Percentiles rank a stretch among this genome's conserved stretches.
phyloP scores from a whole-genome alignment of 1,284 basidiomycete species.

The Cutaneotrichosporon dermatis region DNA sequence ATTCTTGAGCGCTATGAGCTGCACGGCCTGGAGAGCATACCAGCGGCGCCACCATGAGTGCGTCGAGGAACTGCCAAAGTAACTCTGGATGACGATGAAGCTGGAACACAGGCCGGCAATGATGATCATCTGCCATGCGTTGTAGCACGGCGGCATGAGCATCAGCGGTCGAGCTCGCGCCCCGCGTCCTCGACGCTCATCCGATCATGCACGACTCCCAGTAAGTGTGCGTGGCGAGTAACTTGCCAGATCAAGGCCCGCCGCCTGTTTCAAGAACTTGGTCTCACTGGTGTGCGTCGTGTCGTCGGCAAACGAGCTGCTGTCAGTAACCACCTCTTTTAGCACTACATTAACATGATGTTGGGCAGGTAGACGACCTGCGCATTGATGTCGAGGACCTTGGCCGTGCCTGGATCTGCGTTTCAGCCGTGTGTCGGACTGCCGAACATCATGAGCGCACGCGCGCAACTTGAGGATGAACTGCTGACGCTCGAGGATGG shows the following conservation, averaged over 20 bases:
- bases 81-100: slow-evolving; percentile 59
- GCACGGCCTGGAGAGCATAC: slow-evolving; percentile 72
- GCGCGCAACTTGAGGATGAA: slow-evolving; percentile 83
- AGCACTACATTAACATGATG: slow-evolving; percentile 60
- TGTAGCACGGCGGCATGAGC: slow-evolving; percentile 60
- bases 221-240: slow-evolving; percentile 71
- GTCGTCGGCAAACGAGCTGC: slow-evolving; percentile 67
- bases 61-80: slow-evolving; percentile 64
- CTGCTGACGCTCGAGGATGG: slow-evolving; percentile 78
- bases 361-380: slow-evolving; percentile 84
- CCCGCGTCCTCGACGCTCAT: slow-evolving; percentile 76
- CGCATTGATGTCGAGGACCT: slow-evolving; percentile 78
- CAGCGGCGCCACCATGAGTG: slow-evolving; percentile 67
- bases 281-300: slow-evolving; percentile 79
- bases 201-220: slow-evolving; percentile 87
- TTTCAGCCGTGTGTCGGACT: slow-evolving; percentile 86
- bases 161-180: slow-evolving; percentile 69
- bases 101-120: slow-evolving; percentile 77
- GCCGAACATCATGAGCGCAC: slow-evolving; percentile 93
- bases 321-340: neutral
- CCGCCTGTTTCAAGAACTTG: slow-evolving; percentile 74
- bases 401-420: slow-evolving; percentile 78
- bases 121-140: slow-evolving; percentile 62
- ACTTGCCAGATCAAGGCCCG: slow-evolving; percentile 69
- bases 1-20: slow-evolving; percentile 66